phyloP scores from a whole-genome alignment of 2,329 filamentous ascomycete genomes.

The Neurospora sp. region DNA sequence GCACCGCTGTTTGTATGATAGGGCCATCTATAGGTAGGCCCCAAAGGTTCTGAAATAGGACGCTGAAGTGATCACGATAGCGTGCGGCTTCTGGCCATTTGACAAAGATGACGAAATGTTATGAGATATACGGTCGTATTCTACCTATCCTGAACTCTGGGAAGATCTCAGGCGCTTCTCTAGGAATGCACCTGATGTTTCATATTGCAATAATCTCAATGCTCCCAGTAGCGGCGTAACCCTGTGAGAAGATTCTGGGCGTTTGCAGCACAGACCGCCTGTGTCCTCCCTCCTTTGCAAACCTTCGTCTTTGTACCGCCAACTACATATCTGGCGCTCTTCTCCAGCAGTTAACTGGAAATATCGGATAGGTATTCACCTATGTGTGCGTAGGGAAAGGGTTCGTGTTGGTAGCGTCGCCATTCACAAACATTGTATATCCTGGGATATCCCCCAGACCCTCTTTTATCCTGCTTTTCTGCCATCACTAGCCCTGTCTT shows the following conservation, averaged over 20 bases:
- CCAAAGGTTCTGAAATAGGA: neutral
- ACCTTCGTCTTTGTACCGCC: too few relatives aligned
- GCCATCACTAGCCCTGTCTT: neutral
- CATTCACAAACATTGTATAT: too few relatives aligned
- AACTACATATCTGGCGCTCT: too few relatives aligned
- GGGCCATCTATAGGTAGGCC: too few relatives aligned
- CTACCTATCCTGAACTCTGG: neutral
- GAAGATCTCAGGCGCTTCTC: neutral
- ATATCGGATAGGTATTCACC: too few relatives aligned
- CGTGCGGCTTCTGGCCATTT: neutral
- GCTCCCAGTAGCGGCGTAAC: neutral
- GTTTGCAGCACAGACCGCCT: too few relatives aligned
- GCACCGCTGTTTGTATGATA: neutral
- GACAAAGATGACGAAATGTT: neutral
- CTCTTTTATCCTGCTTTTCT: neutral
- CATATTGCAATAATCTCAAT: neutral
- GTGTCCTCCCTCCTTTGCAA: too few relatives aligned
- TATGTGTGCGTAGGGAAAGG: too few relatives aligned
- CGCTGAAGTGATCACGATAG: neutral
- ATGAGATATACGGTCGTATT: neutral
- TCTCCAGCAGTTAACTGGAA: too few relatives aligned
- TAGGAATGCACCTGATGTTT: accelerated
- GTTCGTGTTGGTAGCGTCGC: too few relatives aligned
- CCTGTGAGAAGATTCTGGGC: too few relatives aligned
- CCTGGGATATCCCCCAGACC: too few relatives aligned